These are phyloP conservation scores for Rhexocercosporidium sp. DNA, from an alignment of 2,329 filamentous ascomycete genomes.

Conservation along the genomic window DNA sequence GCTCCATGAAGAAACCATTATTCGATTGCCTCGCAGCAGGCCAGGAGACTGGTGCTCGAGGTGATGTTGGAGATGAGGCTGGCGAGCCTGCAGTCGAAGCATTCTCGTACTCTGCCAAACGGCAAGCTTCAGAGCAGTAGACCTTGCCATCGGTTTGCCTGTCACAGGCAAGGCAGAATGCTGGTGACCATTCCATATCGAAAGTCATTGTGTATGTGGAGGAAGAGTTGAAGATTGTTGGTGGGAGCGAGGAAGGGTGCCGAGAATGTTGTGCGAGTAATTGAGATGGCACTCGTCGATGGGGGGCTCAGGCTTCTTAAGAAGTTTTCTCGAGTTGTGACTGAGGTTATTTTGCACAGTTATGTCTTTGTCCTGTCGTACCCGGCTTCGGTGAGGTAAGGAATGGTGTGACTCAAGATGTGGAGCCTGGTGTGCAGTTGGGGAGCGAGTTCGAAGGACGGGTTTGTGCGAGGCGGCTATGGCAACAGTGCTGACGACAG, in stretches of 20 bases:
- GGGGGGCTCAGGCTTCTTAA: conserved; percentile 20
- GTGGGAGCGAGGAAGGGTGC: not conserved
- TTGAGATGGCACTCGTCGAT: conserved; percentile 11
- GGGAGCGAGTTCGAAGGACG: conserved; percentile 20
- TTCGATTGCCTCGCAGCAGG: conserved; percentile 54
- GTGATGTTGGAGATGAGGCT: conserved; percentile 58
- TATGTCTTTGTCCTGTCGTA: conserved; percentile 25
- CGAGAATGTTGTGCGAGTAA: not conserved
- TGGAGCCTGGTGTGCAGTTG: conserved; percentile 35
- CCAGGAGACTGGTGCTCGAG: conserved; percentile 55
- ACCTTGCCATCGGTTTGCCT: conserved; percentile 80
- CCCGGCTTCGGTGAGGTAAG: conserved; percentile 34
- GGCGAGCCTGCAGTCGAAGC: conserved; percentile 60
- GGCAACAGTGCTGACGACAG: conserved; percentile 18
- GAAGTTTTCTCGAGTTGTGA: conserved; percentile 15
- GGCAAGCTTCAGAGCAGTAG: conserved; percentile 93
- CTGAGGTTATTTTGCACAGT: conserved; percentile 24
- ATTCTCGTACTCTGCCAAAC: conserved; percentile 83
- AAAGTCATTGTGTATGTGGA: conserved; percentile 38
- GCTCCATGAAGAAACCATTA: conserved; percentile 69
- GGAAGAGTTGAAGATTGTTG: conserved; percentile 10
- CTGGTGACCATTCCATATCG: conserved; percentile 72
- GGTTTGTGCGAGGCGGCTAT: conserved; percentile 32
- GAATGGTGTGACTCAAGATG: conserved; percentile 40
- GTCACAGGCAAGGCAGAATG: conserved; percentile 95